Percentiles rank a stretch among this genome's conserved stretches.
phyloP scores from a whole-genome alignment of 345 rosid species.

The Eucalyptus marginata region DNA sequence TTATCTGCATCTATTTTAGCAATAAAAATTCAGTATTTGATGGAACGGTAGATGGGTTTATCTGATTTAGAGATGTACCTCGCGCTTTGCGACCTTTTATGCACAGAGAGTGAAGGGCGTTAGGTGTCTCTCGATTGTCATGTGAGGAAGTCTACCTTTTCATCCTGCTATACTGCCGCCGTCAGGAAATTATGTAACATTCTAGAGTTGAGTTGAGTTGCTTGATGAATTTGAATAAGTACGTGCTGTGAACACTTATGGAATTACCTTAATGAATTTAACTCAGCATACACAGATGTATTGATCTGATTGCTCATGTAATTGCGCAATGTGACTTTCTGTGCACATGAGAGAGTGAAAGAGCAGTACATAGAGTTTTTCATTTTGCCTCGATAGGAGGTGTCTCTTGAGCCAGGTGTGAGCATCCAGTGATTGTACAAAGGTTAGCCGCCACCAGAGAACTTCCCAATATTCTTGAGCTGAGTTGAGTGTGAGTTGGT shows the following conservation, averaged over 20 bases:
- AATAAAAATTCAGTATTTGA: no score
- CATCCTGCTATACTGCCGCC: no score
- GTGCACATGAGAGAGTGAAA: neutral
- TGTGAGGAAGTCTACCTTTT: no score
- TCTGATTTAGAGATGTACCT: no score
- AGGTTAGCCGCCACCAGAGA: neutral
- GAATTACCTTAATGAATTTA: neutral
- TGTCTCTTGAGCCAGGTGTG: neutral
- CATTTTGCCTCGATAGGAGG: neutral
- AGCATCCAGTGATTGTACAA: neutral
- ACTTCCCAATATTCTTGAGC: neutral
- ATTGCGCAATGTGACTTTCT: neutral
- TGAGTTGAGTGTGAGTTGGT: neutral
- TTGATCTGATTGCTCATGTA: neutral
- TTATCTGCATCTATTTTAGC: no score
- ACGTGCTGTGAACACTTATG: neutral
- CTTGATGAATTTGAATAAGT: neutral
- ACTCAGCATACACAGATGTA: neutral
- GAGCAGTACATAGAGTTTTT: neutral
- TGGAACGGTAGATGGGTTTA: no score
- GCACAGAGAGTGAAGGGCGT: no score
- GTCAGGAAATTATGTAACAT: neutral
- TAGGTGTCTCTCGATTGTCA: no score
- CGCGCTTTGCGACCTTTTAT: no score
- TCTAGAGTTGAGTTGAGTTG: neutral